Evolutionary conservation across 257 asterid species (phyloP), one percentile per base, ranked within the genome.

Genomic region (Solanum tarijense): DNA sequence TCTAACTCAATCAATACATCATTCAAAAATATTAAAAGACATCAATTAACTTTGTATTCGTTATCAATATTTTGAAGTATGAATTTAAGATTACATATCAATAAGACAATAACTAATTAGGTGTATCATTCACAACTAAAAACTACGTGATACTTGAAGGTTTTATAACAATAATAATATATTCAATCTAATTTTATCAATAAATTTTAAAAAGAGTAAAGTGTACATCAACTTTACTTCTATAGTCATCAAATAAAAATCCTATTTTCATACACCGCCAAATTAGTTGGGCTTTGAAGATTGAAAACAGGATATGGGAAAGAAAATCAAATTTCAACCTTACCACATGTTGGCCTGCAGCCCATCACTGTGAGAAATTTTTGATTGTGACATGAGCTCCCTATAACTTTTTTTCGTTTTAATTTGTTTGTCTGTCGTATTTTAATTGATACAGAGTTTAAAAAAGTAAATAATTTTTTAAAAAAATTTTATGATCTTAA

Each of bases 171-270:
- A 23, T 7, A 23, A 8, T 5, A 65, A 10, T 0, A 65, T 65
- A 65, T 2, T 12, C 9, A 25, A 0, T 65, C 31, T 65, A 65
- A 11, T 66, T n/a, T 25, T 5, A 66, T 5, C 1, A 66, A 11
- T 66, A 2, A 66, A 66, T 1, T 66, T 12, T 11, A 6, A 66
- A 2, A 11, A n/a, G 8, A 65, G 1, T 11, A 5, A 25, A 6
- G 0, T 2, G 0, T 65, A 5, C 18, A 1, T 9, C 13, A 0
- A n/a, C 8, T 5, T 65, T n/a, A 10, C 13, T 25, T 10, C 7
- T 65, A 65, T 11, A 0, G 27, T n/a, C 14, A 2, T 4, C 4
- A 2, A 60, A 62, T 62, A 62, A 11, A 65, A n/a, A n/a, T 10
- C 0, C 13, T n/a, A 65, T n/a, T 65, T n/a, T 65, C 8, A 25